phyloP scores from a whole-genome alignment of 495 filamentous ascomycete species.

The Hypoxylon fuscum region DNA sequence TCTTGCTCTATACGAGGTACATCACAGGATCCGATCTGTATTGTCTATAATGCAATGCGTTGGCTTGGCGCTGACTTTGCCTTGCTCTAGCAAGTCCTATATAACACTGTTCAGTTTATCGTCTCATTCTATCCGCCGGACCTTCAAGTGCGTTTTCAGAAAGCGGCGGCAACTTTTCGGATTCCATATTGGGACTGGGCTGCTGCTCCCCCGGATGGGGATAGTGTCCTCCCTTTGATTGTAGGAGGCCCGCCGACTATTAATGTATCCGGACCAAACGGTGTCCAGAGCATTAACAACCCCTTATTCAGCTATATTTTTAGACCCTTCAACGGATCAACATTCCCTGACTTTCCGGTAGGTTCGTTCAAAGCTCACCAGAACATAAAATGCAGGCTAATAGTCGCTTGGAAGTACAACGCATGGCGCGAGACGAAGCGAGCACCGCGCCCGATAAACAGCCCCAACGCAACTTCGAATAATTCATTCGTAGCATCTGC shows the following conservation, averaged over 20 bases:
- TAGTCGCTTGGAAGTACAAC: constrained; percentile 50
- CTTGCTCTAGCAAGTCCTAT: constrained; percentile 63
- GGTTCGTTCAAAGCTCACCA: constrained; percentile 40
- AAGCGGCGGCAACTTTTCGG: constrained; percentile 64
- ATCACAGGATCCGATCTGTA: neutral
- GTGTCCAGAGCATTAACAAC: constrained; percentile 64
- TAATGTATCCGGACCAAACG: constrained; percentile 62
- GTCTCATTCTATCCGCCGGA: constrained; percentile 62
- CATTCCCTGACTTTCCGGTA: constrained; percentile 56
- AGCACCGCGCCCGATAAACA: constrained; percentile 52
- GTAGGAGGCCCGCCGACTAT: constrained; percentile 55
- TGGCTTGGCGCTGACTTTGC: constrained; percentile 10
- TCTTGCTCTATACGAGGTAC: constrained; percentile 72
- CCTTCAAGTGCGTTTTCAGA: constrained; percentile 54
- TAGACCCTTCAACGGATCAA: constrained; percentile 58
- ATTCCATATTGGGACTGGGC: constrained; percentile 79
- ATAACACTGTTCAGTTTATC: constrained; percentile 58
- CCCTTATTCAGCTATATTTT: constrained; percentile 71
- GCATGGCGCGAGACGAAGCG: constrained; percentile 59
- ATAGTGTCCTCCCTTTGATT: constrained; percentile 58
- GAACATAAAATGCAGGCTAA: constrained; percentile 12
- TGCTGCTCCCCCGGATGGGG: constrained; percentile 55
- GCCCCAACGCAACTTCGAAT: constrained; percentile 58
- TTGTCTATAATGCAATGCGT: neutral
- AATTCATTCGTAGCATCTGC: constrained; percentile 58